Evolutionary conservation across 345 rosid genomes (phyloP).

Genomic region (Eucalyptus erythrocorys): DNA sequence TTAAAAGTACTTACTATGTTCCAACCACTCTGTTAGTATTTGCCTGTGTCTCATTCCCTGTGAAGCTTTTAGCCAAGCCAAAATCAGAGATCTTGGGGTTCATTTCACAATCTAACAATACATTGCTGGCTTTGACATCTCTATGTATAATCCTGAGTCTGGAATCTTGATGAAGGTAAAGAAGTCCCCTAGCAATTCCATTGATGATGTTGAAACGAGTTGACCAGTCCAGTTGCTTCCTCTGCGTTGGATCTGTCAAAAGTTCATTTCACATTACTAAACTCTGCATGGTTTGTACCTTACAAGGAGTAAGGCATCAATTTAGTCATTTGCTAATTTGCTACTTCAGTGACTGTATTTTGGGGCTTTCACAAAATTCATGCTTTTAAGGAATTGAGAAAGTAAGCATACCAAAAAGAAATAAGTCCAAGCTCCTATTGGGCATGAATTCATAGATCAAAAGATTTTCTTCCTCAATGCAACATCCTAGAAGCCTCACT

Average conservation of each 20-base stretch:
- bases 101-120: conserved; percentile 8
- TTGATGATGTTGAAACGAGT: conserved; percentile 1
- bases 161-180: conserved; percentile 16
- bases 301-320: not conserved
- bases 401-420: conserved; percentile 19
- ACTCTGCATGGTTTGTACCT: not conserved
- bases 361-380: not conserved
- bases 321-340: not conserved
- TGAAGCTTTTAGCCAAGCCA: conserved; percentile 10
- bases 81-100: conserved; percentile 17
- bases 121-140: conserved; percentile 14
- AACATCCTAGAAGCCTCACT: conserved; percentile 23
- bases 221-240: conserved; percentile 6
- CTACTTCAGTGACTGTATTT: not conserved
- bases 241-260: conserved; percentile 7
- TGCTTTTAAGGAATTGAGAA: not conserved
- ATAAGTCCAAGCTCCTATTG: conserved; percentile 28
- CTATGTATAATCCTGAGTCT: conserved; percentile 13
- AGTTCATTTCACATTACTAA: not conserved
- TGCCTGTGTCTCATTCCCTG: conserved; percentile 1
- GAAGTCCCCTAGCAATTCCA: conserved; percentile 12
- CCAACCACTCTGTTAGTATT: conserved; percentile 5
- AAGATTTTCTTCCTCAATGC: conserved; percentile 21
- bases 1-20: conserved; percentile 7
- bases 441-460: conserved; percentile 35